Evolutionary conservation across 345 rosid species (phyloP), one percentile per base, ranked within the genome.

Genomic region (Microthlaspi erraticum): DNA sequence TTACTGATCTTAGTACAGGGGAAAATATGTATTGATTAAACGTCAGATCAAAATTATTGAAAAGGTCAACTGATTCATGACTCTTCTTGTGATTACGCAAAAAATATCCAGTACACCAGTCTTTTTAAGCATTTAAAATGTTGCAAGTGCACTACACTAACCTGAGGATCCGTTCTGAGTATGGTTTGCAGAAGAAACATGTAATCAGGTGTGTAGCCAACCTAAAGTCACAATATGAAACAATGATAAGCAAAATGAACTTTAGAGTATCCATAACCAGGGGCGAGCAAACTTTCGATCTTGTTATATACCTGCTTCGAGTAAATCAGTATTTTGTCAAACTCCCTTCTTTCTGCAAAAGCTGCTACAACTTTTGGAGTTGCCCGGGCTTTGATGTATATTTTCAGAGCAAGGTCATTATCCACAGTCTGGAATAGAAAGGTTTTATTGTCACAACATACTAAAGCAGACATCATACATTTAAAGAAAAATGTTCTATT

Each of bases 311-410:
- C 99, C 93, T 94, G 94, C 88, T 95, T 87, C 2, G 98, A 88
- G 81, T 95, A 95, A 55, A 88, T 86, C 79, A 92, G 71, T 64
- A 95, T 95, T 73, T 92, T 92, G 81, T 95, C 98, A 64, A 92
- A 95, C 86, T 95, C 99, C 79, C 94, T 87, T 74, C 96, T 74
- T 80, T 95, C 99, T 31, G 97, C 99, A 80, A 95, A 92, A 76
- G 99, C 99, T 29, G 98, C 98, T 70, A 95, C 96, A 79, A 95
- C 99, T 82, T 95, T 95, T 37, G 99, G 97, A 55, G 98, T 87
- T 18, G 96, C 97, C 75, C 92, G 82, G 33, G 99, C 99, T 85
- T 92, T 95, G 66, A 92, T 90, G 76, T 88, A 95, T 81, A 95
- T 92, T 76, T 92, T 88, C 74, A 95, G 73, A 0, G 99, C 98